These are phyloP conservation scores for Mycena crocata DNA, from an alignment of 768 basidiomycete species.

Conservation along the genomic window DNA sequence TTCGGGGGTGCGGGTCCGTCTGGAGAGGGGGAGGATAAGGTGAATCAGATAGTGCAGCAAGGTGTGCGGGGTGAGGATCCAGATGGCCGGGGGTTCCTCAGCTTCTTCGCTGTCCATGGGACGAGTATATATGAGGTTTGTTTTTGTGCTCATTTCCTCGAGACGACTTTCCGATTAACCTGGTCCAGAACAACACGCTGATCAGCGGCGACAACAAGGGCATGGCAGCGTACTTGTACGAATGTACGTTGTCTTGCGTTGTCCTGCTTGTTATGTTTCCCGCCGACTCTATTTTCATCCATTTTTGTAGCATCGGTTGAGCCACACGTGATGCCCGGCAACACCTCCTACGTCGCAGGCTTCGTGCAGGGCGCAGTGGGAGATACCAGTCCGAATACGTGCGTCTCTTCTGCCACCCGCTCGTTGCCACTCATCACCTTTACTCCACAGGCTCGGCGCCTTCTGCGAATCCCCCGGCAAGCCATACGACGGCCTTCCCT, in stretches of 20 bases:
- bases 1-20: constrained; percentile 44
- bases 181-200: constrained; percentile 77
- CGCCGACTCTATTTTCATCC: background rate
- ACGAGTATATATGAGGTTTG: constrained; percentile 82
- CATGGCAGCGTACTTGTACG: constrained; percentile 85
- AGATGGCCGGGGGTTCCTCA: constrained; percentile 72
- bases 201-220: constrained; percentile 88
- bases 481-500: constrained; percentile 72
- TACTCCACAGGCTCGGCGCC: constrained; percentile 64
- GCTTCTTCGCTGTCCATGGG: constrained; percentile 84
- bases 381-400: constrained; percentile 86
- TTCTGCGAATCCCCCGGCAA: constrained; percentile 84
- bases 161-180: background rate
- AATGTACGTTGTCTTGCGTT: constrained; percentile 56
- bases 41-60: no score
- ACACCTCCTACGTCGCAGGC: constrained; percentile 76
- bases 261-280: background rate
- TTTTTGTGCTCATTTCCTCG: background rate
- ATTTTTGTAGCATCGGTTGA: constrained; percentile 68
- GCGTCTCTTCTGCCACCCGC: constrained; percentile 40
- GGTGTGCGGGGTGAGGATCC: no score
- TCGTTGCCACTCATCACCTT: background rate
- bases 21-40: background rate
- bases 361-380: constrained; percentile 76
- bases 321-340: constrained; percentile 75